These are phyloP conservation scores for Talaromyces amestolkiae DNA, from an alignment of 2,329 filamentous ascomycete species.

Conservation along the genomic window DNA sequence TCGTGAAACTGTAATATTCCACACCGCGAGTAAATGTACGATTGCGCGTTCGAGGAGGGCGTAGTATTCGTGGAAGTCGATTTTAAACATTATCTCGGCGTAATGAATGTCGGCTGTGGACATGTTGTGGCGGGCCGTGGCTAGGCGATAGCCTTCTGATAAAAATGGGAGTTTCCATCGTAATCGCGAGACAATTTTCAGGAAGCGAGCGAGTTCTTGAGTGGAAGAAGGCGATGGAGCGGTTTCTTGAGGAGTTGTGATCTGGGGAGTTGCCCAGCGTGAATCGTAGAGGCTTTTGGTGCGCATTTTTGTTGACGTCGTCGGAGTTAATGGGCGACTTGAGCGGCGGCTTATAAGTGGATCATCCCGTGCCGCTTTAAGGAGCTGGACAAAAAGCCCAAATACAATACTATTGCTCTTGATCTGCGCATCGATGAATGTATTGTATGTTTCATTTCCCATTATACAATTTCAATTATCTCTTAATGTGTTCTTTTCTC, in stretches of 20 bases:
- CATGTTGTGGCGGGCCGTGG: slow-evolving; percentile 34
- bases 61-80: slow-evolving; percentile 77
- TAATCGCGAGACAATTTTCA: slow-evolving; percentile 59
- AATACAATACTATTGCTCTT: neutral
- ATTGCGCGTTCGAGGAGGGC: slow-evolving; percentile 68
- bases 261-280: slow-evolving; percentile 9
- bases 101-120: slow-evolving; percentile 28
- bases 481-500: neutral
- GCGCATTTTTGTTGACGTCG: slow-evolving; percentile 3
- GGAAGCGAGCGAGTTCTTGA: slow-evolving; percentile 56
- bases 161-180: slow-evolving; percentile 64
- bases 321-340: neutral
- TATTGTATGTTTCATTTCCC: neutral
- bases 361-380: neutral
- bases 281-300: slow-evolving; percentile 13
- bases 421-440: too few species aligned
- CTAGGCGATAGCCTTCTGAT: slow-evolving; percentile 55
- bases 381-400: neutral
- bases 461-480: neutral
- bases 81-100: slow-evolving; percentile 69
- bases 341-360: neutral
- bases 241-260: neutral
- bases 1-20: slow-evolving; percentile 54
- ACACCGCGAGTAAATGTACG: slow-evolving; percentile 64
- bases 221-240: slow-evolving; percentile 22